phyloP scores from a whole-genome alignment of 2,329 filamentous ascomycete genomes.

The Fusarium bactridioides region DNA sequence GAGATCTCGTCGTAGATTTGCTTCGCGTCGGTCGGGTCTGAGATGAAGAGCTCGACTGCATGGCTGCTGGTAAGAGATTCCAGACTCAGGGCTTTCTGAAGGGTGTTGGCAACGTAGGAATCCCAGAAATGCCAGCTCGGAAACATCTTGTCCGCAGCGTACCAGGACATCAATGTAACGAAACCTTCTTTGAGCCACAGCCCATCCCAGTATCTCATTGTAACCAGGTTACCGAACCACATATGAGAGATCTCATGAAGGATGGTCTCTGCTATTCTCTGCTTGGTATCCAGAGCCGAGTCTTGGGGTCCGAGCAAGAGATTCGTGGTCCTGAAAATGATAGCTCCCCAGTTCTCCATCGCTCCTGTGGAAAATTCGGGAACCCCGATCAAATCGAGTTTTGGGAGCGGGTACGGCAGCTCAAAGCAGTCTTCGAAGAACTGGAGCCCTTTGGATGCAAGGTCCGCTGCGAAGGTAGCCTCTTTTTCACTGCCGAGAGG shows the following conservation, averaged over 20 bases:
- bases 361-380: accelerated
- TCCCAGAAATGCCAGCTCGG: neutral
- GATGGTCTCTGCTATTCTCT: accelerated
- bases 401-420: neutral
- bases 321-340: neutral
- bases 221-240: neutral
- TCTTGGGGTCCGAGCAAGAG: neutral
- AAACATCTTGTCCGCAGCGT: neutral
- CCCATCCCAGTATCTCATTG: neutral
- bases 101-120: neutral
- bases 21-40: neutral
- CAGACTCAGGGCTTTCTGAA: neutral
- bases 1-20: neutral
- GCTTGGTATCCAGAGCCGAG: neutral
- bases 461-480: neutral
- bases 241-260: neutral
- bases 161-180: neutral
- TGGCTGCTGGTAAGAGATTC: neutral
- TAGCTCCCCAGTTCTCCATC: neutral
- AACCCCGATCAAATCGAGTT: neutral
- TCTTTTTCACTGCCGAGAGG: neutral
- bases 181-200: neutral
- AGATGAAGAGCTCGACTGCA: neutral
- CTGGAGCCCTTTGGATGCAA: accelerated
- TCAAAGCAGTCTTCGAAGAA: neutral